Percentiles rank a stretch among this genome's conserved stretches.
These are phyloP conservation scores for Leccinum olivaceoglutinosum DNA, from an alignment of 1,284 basidiomycete genomes.

Conservation along the genomic window DNA sequence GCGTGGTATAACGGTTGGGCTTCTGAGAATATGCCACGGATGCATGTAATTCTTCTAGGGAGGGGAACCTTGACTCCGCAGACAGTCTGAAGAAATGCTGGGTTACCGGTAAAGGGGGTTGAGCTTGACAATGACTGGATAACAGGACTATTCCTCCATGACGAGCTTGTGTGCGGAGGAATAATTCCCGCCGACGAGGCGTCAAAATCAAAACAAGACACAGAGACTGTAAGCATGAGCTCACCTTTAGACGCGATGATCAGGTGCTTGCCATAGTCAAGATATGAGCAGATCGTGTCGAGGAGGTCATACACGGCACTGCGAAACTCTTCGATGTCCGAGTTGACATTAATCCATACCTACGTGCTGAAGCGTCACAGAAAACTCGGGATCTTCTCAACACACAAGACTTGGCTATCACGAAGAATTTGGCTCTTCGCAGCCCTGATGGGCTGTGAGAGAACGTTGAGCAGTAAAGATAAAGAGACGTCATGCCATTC, in stretches of 20 bases:
- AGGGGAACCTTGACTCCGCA: slow-evolving; percentile 68
- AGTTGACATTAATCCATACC: slow-evolving; percentile 30
- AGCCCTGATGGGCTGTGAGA: slow-evolving; percentile 52
- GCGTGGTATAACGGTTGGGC: slow-evolving; percentile 16
- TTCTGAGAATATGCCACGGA: slow-evolving; percentile 36
- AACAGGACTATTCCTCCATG: slow-evolving; percentile 17
- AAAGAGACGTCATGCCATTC: neutral
- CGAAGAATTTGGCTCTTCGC: slow-evolving; percentile 62
- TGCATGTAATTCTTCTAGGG: slow-evolving; percentile 71
- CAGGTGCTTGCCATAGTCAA: slow-evolving; percentile 69
- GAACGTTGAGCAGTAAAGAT: neutral
- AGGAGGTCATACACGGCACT: slow-evolving; percentile 68
- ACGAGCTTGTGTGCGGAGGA: slow-evolving; percentile 33
- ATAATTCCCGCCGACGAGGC: slow-evolving; percentile 56
- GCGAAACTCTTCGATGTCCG: slow-evolving; percentile 70
- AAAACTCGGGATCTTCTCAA: slow-evolving; percentile 69
- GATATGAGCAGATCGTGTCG: slow-evolving; percentile 66
- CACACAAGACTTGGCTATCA: slow-evolving; percentile 47
- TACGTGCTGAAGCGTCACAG: slow-evolving; percentile 34
- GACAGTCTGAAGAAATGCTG: slow-evolving; percentile 27
- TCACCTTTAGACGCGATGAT: slow-evolving; percentile 65
- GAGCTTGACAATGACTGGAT: slow-evolving; percentile 15
- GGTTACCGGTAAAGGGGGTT: slow-evolving; percentile 17
- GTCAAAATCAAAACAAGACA: slow-evolving; percentile 10
- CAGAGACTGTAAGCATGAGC: slow-evolving; percentile 14